Base-by-base conservation (phyloP, 1,284 basidiomycete species). In the Cryptococcus sp. region DNA sequence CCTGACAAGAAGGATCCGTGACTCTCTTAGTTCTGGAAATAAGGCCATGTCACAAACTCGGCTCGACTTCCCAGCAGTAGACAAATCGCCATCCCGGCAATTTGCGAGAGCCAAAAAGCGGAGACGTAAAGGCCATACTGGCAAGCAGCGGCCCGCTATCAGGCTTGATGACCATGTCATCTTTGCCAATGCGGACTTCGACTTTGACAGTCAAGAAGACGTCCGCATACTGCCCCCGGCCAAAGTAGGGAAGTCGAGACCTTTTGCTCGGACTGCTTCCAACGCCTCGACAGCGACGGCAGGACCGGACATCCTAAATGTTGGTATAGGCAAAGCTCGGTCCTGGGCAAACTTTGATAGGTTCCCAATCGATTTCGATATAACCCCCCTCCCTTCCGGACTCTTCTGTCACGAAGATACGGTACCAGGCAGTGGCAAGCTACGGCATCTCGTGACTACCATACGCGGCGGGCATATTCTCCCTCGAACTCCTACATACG, bases 261-360 rank as follows among this genome's bases (percentile, higher is more conserved):
- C 57, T n/a, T 62, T 59, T n/a, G 52, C 49, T 35, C 20, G 49
- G 20, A 58, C 55, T 3, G 20, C 46, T n/a, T 64, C 60, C 16
- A 46, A 20, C 40, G 17, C 46, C 23, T 35, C 52, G 35, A 49
- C 17, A 23, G 16, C 19, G 39, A 55, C 17, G 35, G 25, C 22
- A 13, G 45, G 42, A 22, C 30, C 35, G 30, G 59, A 61, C 17
- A 51, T 62, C 8, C 52, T 75, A 2, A 73, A 77, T 58, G 62
- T 61, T 11, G 70, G 69, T 0, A 62, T 78, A 1, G 76, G 75
- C 17, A 72, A 70, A 52, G 74, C 73, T n/a, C 58, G 71, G 46
- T 77, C 76, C 11, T 79, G 78, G 78, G 73, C 71, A 5, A 73
- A 77, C 49, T 69, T 78, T 47, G 75, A 77, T 23, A 64, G 67